These are phyloP conservation scores for Vitis hybrid DNA, from an alignment of 177 flowering plant species.

Conservation along the genomic window DNA sequence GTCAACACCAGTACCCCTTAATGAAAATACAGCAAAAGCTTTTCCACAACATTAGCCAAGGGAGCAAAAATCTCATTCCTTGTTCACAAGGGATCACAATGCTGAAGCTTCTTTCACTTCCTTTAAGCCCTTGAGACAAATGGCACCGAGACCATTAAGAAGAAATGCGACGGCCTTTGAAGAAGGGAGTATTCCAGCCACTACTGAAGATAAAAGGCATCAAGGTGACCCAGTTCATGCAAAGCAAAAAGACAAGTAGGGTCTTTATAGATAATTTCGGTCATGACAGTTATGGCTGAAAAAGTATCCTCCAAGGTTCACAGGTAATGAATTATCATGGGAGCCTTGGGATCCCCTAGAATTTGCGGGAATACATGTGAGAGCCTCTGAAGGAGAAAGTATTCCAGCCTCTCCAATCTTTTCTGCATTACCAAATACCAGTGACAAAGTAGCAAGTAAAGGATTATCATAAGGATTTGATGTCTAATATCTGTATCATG, in stretches of 20 bases:
- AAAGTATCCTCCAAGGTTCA: conserved; percentile 89
- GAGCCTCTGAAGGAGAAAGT: no score
- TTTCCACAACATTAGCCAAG: conserved; percentile 94
- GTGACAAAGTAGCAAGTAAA: no score
- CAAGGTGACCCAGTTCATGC: conserved; percentile 90
- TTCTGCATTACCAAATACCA: no score
- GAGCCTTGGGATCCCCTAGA: conserved; percentile 59
- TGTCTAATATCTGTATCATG: no score
- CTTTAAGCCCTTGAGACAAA: conserved; percentile 93
- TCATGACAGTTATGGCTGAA: conserved; percentile 96
- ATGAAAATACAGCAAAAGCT: conserved; percentile 83
- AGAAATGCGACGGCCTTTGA: conserved; percentile 87
- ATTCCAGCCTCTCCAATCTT: no score
- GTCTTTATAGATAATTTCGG: conserved; percentile 95
- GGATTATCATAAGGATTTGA: no score
- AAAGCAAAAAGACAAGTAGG: conserved; percentile 79
- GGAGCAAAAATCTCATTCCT: conserved; percentile 93
- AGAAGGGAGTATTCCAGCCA: conserved; percentile 78
- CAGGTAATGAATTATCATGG: conserved; percentile 67
- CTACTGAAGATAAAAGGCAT: conserved; percentile 84
- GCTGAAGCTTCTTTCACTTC: conserved; percentile 78
- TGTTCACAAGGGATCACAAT: conserved; percentile 72
- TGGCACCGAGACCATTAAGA: conserved; percentile 93
- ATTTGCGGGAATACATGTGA: conserved; percentile 79
- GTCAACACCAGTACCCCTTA: conserved; percentile 92